Percentiles rank a stretch among this genome's conserved stretches.
phyloP scores from a whole-genome alignment of 2,329 filamentous ascomycete genomes.

The Penicillium fuscoglaucum region DNA sequence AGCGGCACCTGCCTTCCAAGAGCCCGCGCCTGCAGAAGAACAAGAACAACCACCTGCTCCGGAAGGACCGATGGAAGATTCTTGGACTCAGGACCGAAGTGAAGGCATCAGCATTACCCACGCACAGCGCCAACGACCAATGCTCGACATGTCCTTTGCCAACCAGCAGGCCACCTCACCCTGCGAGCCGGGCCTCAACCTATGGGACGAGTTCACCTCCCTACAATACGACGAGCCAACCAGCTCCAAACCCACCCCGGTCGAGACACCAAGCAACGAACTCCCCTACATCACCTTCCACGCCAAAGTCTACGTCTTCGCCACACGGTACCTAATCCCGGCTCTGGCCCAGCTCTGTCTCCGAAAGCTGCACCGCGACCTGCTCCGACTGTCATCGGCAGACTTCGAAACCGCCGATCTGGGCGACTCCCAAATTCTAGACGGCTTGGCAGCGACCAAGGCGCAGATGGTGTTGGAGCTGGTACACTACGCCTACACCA shows the following conservation, averaged over 20 bases:
- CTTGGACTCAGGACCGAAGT: conserved; percentile 7
- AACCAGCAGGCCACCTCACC: conserved; percentile 34
- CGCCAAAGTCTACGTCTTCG: conserved; percentile 47
- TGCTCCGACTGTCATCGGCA: conserved; percentile 34
- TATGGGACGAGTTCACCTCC: conserved; percentile 43
- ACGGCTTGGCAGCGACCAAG: conserved; percentile 30
- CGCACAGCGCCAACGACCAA: conserved; percentile 16
- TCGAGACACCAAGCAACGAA: conserved; percentile 17
- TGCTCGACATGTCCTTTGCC: conserved; percentile 42
- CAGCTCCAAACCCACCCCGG: conserved; percentile 11
- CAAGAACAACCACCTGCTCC: neutral
- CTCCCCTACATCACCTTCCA: conserved; percentile 45
- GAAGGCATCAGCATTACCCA: neutral
- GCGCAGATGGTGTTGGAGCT: conserved; percentile 41
- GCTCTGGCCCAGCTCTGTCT: conserved; percentile 43
- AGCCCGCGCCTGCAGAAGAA: neutral
- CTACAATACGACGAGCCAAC: conserved; percentile 36
- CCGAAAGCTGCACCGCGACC: conserved; percentile 41
- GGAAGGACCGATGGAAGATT: conserved; percentile 5
- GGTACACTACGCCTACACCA: conserved; percentile 42
- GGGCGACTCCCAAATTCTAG: conserved; percentile 22
- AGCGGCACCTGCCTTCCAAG: conserved; percentile 2
- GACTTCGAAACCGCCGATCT: conserved; percentile 17
- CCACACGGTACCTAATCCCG: conserved; percentile 44
- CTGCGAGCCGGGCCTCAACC: conserved; percentile 33